Evolutionary conservation across 768 basidiomycete genomes (phyloP).

Genomic region (Suillus lakei): DNA sequence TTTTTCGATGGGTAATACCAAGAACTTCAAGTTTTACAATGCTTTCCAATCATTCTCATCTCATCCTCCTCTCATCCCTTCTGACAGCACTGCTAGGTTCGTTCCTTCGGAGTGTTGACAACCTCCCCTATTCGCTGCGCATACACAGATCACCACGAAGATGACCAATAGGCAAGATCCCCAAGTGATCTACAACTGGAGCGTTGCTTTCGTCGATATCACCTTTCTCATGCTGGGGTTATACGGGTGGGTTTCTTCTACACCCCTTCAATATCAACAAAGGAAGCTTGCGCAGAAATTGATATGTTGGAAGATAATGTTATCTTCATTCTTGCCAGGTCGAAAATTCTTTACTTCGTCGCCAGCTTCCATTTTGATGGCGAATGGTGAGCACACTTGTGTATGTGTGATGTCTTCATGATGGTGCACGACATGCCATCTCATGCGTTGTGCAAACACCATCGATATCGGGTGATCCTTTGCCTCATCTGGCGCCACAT

Average conservation of each 20-base stretch:
- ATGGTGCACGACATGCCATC: neutral
- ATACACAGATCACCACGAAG: neutral
- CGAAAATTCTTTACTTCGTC: conserved; percentile 26
- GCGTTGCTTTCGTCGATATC: neutral
- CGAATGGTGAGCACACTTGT: conserved; percentile 22
- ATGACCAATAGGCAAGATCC: conserved; percentile 26
- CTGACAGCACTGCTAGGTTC: neutral
- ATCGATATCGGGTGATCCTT: neutral
- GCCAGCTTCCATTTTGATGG: conserved; percentile 27
- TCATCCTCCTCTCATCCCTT: neutral
- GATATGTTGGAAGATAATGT: conserved; percentile 23
- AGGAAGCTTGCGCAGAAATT: neutral
- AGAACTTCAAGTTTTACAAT: neutral
- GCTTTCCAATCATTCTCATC: neutral
- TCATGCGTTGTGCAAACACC: neutral
- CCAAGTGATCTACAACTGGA: conserved; percentile 7
- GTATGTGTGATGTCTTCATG: neutral
- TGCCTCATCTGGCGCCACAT: neutral
- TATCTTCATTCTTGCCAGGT: conserved; percentile 22
- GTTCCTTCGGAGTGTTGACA: neutral
- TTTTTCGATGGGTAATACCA: neutral
- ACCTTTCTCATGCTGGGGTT: conserved; percentile 21
- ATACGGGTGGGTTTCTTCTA: conserved; percentile 19
- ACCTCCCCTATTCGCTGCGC: neutral
- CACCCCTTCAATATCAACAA: neutral